Evolutionary conservation across 169 alveolate species (phyloP), one percentile per base, ranked within the genome.

Genomic region (Plasmodium vivax): DNA sequence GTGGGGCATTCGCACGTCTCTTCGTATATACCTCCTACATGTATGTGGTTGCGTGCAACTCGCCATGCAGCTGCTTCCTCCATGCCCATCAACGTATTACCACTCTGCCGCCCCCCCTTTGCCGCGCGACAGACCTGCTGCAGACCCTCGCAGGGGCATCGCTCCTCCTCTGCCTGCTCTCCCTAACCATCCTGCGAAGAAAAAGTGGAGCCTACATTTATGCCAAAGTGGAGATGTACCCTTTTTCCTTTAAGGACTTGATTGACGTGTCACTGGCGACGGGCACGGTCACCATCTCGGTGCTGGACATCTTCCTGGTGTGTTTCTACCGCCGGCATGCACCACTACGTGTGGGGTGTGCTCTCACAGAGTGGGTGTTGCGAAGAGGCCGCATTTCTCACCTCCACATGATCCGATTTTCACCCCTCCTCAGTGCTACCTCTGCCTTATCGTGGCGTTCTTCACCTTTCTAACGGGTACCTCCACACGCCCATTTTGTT

Each of bases 191-290:
- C 16, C 68, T 85, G 5, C 74, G 62, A 51, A 85, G 93, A 85
- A 74, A 85, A 85, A 85, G 62, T 77, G 93, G 93, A 77, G 51
- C 93, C 19, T 51, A 85, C 62, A 85, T 85, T 27, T 56, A 74
- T 47, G 36, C 93, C 34, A 85, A 85, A 77, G 81, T 85, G 23
- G 62, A 85, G 79, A 85, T 85, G 93, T 75, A 85, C 68, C 93
- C 93, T 75, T 85, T 85, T 36, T 85, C 93, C 54, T 73, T 85
- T 58, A 85, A 85, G 58, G 93, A 85, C 41, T 75, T 85, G 68
- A 77, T 85, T 47, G 93, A 85, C 45, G 93, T 85, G 3, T 85
- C 93, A 23, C 62, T 85, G 51, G 30, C 79, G 10, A 68, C 93
- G 16, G 93, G 93, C 23, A 56, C 77, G 34, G 84, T 85, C 16